Evolutionary conservation across 2,329 filamentous ascomycete species (phyloP), one percentile per base, ranked within the genome.

Genomic region (Beauveria brongniartii): DNA sequence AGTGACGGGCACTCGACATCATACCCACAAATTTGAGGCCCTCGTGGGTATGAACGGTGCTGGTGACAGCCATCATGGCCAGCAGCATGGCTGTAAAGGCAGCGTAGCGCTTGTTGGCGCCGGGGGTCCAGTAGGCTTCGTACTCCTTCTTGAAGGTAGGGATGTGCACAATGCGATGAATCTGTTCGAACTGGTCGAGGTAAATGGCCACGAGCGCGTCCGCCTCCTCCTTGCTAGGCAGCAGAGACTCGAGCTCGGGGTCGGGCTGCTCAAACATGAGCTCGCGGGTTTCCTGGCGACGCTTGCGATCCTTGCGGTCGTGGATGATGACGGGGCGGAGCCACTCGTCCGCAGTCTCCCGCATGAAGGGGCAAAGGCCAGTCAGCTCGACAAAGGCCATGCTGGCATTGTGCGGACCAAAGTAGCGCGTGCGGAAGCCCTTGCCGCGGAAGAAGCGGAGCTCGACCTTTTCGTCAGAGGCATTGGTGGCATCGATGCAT

Each of bases 271-370:
- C 69, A 59, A 79, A 82, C 59, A 74, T 72, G 65, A 72, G 75
- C 63, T 84, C 81, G 10, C 82, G 77, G 43, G 83, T 80, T 65
- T 80, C 75, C 63, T 78, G 77, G 53, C 81, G 76, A 65, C 79
- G 79, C 67, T 76, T 76, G 55, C 82, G 79, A 65, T 85, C 82
- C 71, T 85, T 84, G 64, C 76, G 75, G 47, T 78, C 74, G 64
- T 82, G 79, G 28, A 83, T 76, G 43, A 82, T 81, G 50, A 85
- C 78, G 8, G 83, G 82, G 56, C 80, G 77, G 59, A 86, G 75
- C 81, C 82, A 85, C 68, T 85, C 81, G 58, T 84, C 81, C 10
- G 82, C 82, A 1, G 82, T 85, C 72, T 85, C 82, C 64, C 79
- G 81, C 83, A 86, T 85, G 62, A 85, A 85, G 16, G 81, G 80